phyloP scores from a whole-genome alignment of 2,329 filamentous ascomycete species.

The Leptographium procerum region DNA sequence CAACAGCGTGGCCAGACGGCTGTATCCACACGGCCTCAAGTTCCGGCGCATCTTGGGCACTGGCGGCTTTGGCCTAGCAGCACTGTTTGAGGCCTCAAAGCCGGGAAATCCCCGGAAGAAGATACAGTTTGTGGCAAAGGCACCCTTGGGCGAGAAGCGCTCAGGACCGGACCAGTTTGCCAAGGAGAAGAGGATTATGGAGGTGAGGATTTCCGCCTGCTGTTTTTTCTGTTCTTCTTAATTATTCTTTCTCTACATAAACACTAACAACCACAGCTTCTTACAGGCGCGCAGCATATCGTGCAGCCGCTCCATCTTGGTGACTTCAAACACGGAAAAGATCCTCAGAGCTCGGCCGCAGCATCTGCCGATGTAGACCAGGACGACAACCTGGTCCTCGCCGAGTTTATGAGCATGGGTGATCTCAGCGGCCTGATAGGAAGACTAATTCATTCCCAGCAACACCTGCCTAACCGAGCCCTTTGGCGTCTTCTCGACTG shows the following conservation, averaged over 20 bases:
- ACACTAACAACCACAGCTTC: neutral
- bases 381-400: neutral
- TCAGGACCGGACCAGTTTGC: neutral
- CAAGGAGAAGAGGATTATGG: neutral
- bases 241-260: too few species aligned
- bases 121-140: neutral
- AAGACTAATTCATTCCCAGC: neutral
- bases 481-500: constrained; percentile 4
- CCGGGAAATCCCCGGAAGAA: neutral
- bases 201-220: too few species aligned
- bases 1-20: neutral
- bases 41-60: neutral
- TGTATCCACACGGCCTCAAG: neutral
- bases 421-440: neutral
- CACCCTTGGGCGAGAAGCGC: neutral
- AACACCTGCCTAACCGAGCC: neutral
- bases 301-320: neutral
- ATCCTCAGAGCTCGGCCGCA: too few species aligned
- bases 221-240: too few species aligned
- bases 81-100: neutral
- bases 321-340: too few species aligned
- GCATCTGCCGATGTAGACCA: too few species aligned
- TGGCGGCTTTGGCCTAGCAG: neutral
- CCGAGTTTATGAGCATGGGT: constrained; percentile 4
- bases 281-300: neutral